phyloP scores from a whole-genome alignment of 371 early-diverging fungal species.

The Mucor ambiguus region DNA sequence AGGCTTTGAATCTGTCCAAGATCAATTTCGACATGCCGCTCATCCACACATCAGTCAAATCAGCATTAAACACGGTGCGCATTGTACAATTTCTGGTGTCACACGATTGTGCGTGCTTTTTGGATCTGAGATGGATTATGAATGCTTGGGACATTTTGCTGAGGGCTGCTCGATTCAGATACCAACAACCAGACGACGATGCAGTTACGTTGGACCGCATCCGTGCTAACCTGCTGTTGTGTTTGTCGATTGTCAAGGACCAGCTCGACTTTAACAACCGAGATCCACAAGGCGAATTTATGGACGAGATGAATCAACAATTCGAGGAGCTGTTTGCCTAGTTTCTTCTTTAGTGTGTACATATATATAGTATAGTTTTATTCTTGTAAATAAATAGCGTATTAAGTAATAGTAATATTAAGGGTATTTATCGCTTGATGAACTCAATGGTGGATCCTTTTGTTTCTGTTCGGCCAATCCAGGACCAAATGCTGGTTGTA shows the following conservation, averaged over 20 bases:
- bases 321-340: slow-evolving; percentile 7
- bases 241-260: slow-evolving; percentile 14
- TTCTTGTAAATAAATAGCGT: slow-evolving; percentile 2
- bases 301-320: background rate
- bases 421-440: slow-evolving; percentile 12
- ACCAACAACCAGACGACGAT: slow-evolving; percentile 9
- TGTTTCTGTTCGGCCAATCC: slow-evolving; percentile 40
- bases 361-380: background rate
- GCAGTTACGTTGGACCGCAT: slow-evolving; percentile 17
- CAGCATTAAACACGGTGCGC: slow-evolving; percentile 23
- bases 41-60: slow-evolving; percentile 16
- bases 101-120: slow-evolving; percentile 10
- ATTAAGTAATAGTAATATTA: background rate
- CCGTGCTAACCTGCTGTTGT: slow-evolving; percentile 23
- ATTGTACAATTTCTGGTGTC: slow-evolving; percentile 23
- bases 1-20: background rate
- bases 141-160: slow-evolving; percentile 23
- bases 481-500: slow-evolving; percentile 25
- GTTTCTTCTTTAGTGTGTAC: background rate
- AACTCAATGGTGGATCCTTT: slow-evolving; percentile 26
- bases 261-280: background rate
- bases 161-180: slow-evolving; percentile 15
- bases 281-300: slow-evolving; percentile 2
- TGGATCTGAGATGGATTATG: slow-evolving; percentile 24
- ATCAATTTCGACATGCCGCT: slow-evolving; percentile 21